Evolutionary conservation across 441 rosid species (phyloP).

Genomic region (Populus trichocarpa): DNA sequence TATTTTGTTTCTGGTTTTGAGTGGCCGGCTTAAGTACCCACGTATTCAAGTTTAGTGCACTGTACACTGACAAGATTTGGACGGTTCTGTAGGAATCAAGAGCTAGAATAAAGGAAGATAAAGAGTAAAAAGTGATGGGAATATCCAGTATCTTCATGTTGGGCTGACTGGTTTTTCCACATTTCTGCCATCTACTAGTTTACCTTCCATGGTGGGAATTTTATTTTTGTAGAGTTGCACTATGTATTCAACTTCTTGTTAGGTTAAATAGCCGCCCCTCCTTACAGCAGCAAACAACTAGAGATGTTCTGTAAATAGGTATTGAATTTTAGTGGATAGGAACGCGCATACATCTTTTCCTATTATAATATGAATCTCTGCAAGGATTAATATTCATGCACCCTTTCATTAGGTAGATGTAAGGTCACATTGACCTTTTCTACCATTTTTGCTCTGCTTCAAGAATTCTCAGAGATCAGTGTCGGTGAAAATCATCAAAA

Average conservation of each 20-base stretch:
- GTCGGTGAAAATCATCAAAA: neutral
- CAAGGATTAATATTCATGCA: neutral
- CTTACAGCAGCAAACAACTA: neutral
- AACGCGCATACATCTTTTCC: neutral
- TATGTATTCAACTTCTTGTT: neutral
- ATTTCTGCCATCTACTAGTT: neutral
- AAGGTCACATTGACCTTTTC: neutral
- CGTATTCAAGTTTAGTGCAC: neutral
- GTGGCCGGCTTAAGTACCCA: neutral
- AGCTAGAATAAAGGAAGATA: neutral
- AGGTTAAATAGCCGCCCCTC: neutral
- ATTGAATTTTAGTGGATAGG: no score
- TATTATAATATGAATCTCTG: no score
- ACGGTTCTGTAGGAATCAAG: neutral
- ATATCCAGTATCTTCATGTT: constrained; percentile 1
- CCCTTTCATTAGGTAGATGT: neutral
- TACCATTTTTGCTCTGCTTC: no score
- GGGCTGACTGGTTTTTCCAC: constrained; percentile 16
- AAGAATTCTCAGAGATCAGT: neutral
- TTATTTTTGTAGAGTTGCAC: neutral
- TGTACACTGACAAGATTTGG: constrained; percentile 5
- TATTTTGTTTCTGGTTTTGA: neutral
- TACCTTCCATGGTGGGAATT: neutral
- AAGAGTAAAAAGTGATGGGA: neutral
- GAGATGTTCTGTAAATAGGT: neutral